These are phyloP conservation scores for Cucurbita pepo DNA, from an alignment of 306 rosid species.

Conservation along the genomic window DNA sequence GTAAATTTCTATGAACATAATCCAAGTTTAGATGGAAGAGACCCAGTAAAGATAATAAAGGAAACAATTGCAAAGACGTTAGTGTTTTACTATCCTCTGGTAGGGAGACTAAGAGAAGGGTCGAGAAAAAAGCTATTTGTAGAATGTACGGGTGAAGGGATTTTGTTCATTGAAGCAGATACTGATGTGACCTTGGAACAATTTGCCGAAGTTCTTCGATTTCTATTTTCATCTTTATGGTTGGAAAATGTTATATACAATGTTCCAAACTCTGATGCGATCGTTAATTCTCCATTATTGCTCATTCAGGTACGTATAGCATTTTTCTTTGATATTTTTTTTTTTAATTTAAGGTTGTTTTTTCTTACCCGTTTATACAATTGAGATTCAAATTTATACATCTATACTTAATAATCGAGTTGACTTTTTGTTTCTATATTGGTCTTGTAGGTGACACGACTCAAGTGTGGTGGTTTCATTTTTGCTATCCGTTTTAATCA, in stretches of 20 bases:
- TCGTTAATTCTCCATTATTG: conserved; percentile 6
- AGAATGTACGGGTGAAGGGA: conserved; percentile 15
- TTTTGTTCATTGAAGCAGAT: conserved; percentile 9
- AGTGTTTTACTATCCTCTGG: background rate
- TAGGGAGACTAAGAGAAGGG: background rate
- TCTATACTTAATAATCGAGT: too few relatives aligned
- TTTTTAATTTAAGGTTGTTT: too few relatives aligned
- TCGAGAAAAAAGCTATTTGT: background rate
- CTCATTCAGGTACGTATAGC: background rate
- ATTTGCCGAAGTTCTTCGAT: background rate
- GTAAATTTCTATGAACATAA: background rate
- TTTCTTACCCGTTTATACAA: too few relatives aligned
- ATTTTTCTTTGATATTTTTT: too few relatives aligned
- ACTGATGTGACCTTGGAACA: background rate
- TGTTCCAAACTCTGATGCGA: background rate
- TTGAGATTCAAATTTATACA: too few relatives aligned
- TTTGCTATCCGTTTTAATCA: too few relatives aligned
- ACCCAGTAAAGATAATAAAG: background rate
- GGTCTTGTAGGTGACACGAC: too few relatives aligned
- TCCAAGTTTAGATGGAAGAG: background rate
- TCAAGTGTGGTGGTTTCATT: too few relatives aligned
- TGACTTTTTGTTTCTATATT: too few relatives aligned
- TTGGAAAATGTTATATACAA: conserved; percentile 5
- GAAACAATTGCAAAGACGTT: background rate
- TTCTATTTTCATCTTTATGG: background rate